Evolutionary conservation across 495 filamentous ascomycete species (phyloP), one percentile per base, ranked within the genome.

Genomic region (Friedmanniomyces endolithicus): DNA sequence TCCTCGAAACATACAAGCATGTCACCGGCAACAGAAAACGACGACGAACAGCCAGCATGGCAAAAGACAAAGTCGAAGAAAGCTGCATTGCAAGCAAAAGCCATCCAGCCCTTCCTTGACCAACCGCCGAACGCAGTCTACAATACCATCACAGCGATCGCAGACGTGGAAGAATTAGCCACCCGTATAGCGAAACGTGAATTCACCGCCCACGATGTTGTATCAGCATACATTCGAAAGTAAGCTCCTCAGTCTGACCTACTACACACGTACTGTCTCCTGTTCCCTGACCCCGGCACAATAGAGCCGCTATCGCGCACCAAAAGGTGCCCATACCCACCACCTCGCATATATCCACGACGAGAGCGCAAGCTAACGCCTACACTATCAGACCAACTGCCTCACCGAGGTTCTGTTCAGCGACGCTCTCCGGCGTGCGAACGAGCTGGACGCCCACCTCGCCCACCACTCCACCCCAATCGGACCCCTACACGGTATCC

Each of bases 401-500:
- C 48, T 72, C n/a, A 67, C 63, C 6, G 70, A 73, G 50, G 63
- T 71, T 14, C 52, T 70, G 8, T 68, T 65, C 23, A 59, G 73
- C 16, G 60, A 70, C 25, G 76, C 75, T 0, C 61, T 79, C 24
- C 60, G 62, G 7, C 56, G 58, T 3, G 76, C 76, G 0, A 63
- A 62, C 27, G 50, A 68, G 29, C 51, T 76, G 33, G 77, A 80
- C 60, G 66, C 68, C 7, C 54, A 72, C 48, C 55, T 78, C 6
- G 56, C 58, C 6, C 63, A 61, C 29, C 70, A 69, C 3, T 68
- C 70, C 0, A 67, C 57, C 19, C 57, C 67, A 0, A 41, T 72
- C 16, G 72, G 72, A 8, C 66, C 70, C 23, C 60, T 74, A 7
- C 71, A 74, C 59, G 72, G 72, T 37, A 34, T 74, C 7, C 68